A percentile compares a stretch with the other conserved stretches of the same genome.
Conservation (phyloP, 2,329 filamentous ascomycete species). For the Talaromyces amestolkiae region DNA sequence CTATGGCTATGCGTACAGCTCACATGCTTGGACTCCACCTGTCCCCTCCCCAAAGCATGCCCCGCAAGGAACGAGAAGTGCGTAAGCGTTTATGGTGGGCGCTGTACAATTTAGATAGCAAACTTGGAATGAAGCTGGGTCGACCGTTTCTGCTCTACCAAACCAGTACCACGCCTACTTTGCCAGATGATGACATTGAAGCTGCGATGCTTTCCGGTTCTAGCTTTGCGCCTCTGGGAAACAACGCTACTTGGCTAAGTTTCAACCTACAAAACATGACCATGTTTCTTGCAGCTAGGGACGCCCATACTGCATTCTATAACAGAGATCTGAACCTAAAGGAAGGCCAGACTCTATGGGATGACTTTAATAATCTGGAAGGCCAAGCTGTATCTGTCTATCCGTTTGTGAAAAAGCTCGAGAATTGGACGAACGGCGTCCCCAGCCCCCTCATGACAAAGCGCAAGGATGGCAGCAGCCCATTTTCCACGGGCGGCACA, state of each 20-base stretch:
- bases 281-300: constrained; percentile 34
- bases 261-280: constrained; percentile 37
- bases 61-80: constrained; percentile 42
- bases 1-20: constrained; percentile 46
- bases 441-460: constrained; percentile 40
- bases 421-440: constrained; percentile 36
- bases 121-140: constrained; percentile 49
- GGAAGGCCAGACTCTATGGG: constrained; percentile 28
- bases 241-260: constrained; percentile 43
- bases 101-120: constrained; percentile 51
- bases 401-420: constrained; percentile 28
- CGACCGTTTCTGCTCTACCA: constrained; percentile 42
- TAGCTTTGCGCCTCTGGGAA: constrained; percentile 32
- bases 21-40: constrained; percentile 51
- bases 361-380: constrained; percentile 32
- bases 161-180: constrained; percentile 34
- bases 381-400: constrained; percentile 34
- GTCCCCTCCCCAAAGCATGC: constrained; percentile 41
- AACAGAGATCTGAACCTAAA: constrained; percentile 28
- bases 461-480: constrained; percentile 31
- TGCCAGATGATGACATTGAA: constrained; percentile 40
- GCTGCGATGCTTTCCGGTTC: constrained; percentile 32
- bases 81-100: constrained; percentile 55
- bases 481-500: constrained; percentile 42
- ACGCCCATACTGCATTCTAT: constrained; percentile 39